Conservation (phyloP, 2,329 filamentous ascomycete species). For the Penicillium occitanis region DNA sequence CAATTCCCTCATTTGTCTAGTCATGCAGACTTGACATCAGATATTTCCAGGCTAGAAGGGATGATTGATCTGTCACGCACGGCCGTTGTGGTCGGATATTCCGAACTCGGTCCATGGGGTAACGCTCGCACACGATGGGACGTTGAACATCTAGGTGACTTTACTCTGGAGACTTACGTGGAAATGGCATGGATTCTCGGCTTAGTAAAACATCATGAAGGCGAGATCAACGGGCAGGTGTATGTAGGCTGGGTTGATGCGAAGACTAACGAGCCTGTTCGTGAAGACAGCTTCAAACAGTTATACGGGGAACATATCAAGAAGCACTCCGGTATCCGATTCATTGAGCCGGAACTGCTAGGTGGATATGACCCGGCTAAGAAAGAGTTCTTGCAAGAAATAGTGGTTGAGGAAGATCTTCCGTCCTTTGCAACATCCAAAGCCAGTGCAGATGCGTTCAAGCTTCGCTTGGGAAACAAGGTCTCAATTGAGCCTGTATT, state of each 20-base stretch:
- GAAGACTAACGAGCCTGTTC: conserved; percentile 90
- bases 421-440: conserved; percentile 96
- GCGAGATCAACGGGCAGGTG: conserved; percentile 87
- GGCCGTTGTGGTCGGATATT: conserved; percentile 93
- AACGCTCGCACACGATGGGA: conserved; percentile 98
- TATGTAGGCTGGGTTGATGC: conserved; percentile 96
- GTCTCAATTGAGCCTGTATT: conserved; percentile 94
- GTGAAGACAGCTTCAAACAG: conserved; percentile 94
- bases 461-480: conserved; percentile 93
- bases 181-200: conserved; percentile 99
- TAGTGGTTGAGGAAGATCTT: conserved; percentile 94
- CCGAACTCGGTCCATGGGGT: conserved; percentile 90
- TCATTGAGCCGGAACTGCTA: conserved; percentile 98
- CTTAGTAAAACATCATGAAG: conserved; percentile 97
- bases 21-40: conserved; percentile 83
- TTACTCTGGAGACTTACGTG: conserved; percentile 94
- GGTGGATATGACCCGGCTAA: conserved; percentile 92
- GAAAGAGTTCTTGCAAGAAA: conserved; percentile 96
- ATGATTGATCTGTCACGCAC: conserved; percentile 99
- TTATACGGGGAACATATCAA: conserved; percentile 97
- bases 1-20: conserved; percentile 87
- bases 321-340: conserved; percentile 92
- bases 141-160: conserved; percentile 95
- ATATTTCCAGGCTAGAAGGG: conserved; percentile 86
- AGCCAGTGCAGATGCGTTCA: conserved; percentile 95